These are phyloP conservation scores for Cicer judaicum DNA, from an alignment of 306 rosid genomes.

Conservation along the genomic window DNA sequence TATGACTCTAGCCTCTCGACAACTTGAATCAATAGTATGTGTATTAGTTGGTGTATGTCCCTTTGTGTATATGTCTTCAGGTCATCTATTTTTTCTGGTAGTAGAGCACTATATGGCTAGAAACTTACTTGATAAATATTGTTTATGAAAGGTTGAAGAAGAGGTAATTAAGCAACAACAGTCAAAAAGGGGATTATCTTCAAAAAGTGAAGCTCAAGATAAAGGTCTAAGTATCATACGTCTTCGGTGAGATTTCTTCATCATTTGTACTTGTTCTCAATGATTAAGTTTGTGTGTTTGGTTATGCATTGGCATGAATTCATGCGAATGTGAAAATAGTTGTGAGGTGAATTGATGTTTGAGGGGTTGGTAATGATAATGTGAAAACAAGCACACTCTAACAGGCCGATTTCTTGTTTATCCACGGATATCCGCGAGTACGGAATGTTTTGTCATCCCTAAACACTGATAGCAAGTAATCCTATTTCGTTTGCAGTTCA, in stretches of 20 bases:
- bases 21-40: constrained; percentile 6
- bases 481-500: constrained; percentile 62
- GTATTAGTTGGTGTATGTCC: neutral
- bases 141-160: constrained; percentile 78
- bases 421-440: neutral
- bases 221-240: constrained; percentile 74
- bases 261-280: constrained; percentile 38
- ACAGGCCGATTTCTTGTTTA: neutral
- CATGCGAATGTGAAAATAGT: neutral
- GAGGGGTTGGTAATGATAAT: neutral
- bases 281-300: constrained; percentile 16
- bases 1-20: constrained; percentile 19
- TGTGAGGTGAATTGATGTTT: neutral
- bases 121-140: constrained; percentile 43
- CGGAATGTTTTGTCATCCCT: too few species aligned
- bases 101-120: constrained; percentile 41
- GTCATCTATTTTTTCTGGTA: constrained; percentile 34
- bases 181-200: constrained; percentile 76
- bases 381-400: neutral
- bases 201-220: constrained; percentile 94
- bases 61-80: neutral
- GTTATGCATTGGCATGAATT: constrained; percentile 1
- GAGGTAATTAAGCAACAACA: constrained; percentile 78
- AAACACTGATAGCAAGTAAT: constrained; percentile 6
- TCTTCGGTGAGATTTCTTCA: constrained; percentile 58